phyloP scores from a whole-genome alignment of 352 stramenopile genomes.

The Phytophthora sp. region DNA sequence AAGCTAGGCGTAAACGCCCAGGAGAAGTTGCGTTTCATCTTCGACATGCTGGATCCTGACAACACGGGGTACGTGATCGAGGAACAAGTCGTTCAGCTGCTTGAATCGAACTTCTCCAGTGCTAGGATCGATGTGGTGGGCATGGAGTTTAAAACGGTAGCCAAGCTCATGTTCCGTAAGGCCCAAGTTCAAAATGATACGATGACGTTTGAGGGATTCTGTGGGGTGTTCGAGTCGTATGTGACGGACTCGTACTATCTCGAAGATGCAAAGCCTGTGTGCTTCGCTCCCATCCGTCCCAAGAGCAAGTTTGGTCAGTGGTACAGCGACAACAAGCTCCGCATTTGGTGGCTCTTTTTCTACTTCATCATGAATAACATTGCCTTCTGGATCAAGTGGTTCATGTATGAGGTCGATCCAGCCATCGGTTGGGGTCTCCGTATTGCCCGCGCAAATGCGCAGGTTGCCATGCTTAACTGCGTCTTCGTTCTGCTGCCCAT shows the following conservation, averaged over 20 bases:
- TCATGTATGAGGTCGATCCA: conserved; percentile 66
- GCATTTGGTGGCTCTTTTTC: conserved; percentile 75
- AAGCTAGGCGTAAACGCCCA: conserved; percentile 67
- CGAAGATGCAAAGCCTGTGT: conserved; percentile 41
- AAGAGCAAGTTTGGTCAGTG: conserved; percentile 63
- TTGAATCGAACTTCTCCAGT: conserved; percentile 71
- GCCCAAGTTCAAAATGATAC: conserved; percentile 49
- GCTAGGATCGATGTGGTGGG: conserved; percentile 76
- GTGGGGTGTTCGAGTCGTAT: conserved; percentile 64
- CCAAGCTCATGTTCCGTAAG: conserved; percentile 70
- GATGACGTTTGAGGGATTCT: conserved; percentile 73
- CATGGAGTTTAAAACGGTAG: conserved; percentile 65
- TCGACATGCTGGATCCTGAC: conserved; percentile 70
- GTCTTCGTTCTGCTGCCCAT: conserved; percentile 76
- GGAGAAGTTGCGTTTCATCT: conserved; percentile 80
- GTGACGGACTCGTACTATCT: conserved; percentile 56
- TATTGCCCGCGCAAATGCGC: conserved; percentile 66
- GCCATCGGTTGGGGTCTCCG: conserved; percentile 66
- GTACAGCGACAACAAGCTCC: conserved; percentile 73
- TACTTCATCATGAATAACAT: conserved; percentile 68
- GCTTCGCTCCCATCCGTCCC: conserved; percentile 26
- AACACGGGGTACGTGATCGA: conserved; percentile 52
- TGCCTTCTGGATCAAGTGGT: conserved; percentile 71
- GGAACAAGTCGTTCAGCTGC: conserved; percentile 58
- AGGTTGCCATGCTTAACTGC: conserved; percentile 77